A percentile compares a stretch with the other conserved stretches of the same genome.
Evolutionary conservation across 306 rosid genomes (phyloP).

Genomic region (Cicer bijugum): DNA sequence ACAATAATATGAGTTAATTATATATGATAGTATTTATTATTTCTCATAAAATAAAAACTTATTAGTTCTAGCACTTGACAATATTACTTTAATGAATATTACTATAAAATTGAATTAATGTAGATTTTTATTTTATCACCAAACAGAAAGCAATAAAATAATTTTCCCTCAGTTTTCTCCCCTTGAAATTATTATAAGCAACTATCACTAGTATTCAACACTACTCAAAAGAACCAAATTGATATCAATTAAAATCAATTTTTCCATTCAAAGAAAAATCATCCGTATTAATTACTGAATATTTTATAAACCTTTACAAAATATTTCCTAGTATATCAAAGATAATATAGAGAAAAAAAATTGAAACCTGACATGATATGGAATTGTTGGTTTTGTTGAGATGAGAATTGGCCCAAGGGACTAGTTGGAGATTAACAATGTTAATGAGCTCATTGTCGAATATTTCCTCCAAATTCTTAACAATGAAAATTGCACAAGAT

Average conservation of each 20-base stretch:
- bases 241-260: neutral
- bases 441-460: slow-evolving; percentile 52
- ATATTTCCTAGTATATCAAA: neutral
- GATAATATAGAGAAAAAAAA: slow-evolving; percentile 16
- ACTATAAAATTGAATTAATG: too few species aligned
- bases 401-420: slow-evolving; percentile 62
- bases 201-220: too few species aligned
- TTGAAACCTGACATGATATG: slow-evolving; percentile 60
- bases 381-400: slow-evolving; percentile 44
- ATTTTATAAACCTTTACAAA: neutral
- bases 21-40: too few species aligned
- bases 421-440: slow-evolving; percentile 58
- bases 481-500: slow-evolving; percentile 52
- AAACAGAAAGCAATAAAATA: too few species aligned
- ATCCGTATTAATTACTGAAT: slow-evolving; percentile 6
- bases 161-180: too few species aligned
- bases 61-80: too few species aligned
- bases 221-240: neutral
- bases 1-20: too few species aligned
- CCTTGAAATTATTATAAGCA: too few species aligned
- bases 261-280: slow-evolving; percentile 1
- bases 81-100: too few species aligned
- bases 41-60: too few species aligned
- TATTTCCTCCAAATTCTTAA: slow-evolving; percentile 47
- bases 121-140: too few species aligned